phyloP scores from a whole-genome alignment of 768 basidiomycete species.

The Polyporus arcularius region DNA sequence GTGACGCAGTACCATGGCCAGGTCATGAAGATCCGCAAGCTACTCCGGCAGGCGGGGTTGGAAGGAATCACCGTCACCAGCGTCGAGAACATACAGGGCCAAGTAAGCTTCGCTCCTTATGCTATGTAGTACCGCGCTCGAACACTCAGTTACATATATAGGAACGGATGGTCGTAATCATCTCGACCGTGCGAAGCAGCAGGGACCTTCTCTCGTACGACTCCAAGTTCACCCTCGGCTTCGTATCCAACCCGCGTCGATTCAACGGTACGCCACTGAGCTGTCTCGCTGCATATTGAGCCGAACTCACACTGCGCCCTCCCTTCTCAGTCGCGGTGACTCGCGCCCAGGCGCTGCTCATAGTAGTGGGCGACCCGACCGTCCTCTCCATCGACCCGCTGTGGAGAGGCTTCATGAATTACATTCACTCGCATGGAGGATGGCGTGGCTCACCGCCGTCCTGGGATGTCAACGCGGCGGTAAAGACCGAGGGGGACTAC shows the following conservation, averaged over 20 bases:
- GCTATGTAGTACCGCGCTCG: neutral
- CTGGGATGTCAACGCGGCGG: conserved; percentile 37
- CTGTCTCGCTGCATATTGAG: too few relatives aligned
- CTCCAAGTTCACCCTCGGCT: conserved; percentile 32
- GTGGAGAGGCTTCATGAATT: conserved; percentile 64
- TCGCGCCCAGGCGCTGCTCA: conserved; percentile 62
- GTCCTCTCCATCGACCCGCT: conserved; percentile 59
- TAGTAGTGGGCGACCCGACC: conserved; percentile 61
- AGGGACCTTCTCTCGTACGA: conserved; percentile 29
- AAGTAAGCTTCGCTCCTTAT: conserved; percentile 27
- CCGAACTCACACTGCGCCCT: neutral
- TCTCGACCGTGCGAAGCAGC: conserved; percentile 41
- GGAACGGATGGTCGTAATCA: conserved; percentile 40
- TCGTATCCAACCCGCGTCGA: conserved; percentile 34
- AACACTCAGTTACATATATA: conserved; percentile 6
- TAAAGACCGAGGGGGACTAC: conserved; percentile 44
- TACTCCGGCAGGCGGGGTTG: conserved; percentile 23
- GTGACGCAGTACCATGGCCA: conserved; percentile 44
- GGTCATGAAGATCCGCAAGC: conserved; percentile 31
- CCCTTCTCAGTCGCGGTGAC: conserved; percentile 57
- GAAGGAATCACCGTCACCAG: conserved; percentile 35
- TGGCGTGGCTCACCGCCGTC: conserved; percentile 46
- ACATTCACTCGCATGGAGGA: conserved; percentile 49
- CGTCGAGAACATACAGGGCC: conserved; percentile 45
- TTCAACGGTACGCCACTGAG: conserved; percentile 47